A percentile compares a stretch with the other conserved stretches of the same genome.
Conservation (phyloP, 2,329 filamentous ascomycete species). For the Aspergillus unguis region DNA sequence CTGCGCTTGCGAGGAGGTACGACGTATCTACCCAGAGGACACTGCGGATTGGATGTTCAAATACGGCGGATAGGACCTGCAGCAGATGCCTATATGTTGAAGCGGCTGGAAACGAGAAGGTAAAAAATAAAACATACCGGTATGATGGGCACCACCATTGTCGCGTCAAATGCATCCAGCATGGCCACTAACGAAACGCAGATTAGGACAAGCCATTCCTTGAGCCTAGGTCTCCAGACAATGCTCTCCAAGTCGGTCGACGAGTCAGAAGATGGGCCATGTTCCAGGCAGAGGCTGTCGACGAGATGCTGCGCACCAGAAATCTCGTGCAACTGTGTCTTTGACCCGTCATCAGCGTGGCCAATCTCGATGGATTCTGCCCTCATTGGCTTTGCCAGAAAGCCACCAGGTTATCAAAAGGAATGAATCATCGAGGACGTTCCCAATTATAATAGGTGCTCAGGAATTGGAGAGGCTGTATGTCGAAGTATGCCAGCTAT, state of each 20-base stretch:
- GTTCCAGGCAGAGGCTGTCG: slow-evolving; percentile 2
- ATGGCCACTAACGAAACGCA: slow-evolving; percentile 45
- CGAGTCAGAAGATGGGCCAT: slow-evolving; percentile 8
- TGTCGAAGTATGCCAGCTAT: background rate
- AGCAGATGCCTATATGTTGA: slow-evolving; percentile 2
- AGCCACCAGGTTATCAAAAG: background rate
- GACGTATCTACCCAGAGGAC: slow-evolving; percentile 51
- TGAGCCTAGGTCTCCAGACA: slow-evolving; percentile 38
- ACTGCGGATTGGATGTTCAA: slow-evolving; percentile 34
- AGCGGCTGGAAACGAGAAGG: background rate
- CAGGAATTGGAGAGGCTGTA: background rate
- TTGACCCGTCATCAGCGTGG: slow-evolving; percentile 14
- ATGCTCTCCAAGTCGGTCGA: slow-evolving; percentile 13
- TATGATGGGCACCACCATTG: slow-evolving; percentile 46
- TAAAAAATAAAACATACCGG: slow-evolving; percentile 34
- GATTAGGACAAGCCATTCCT: slow-evolving; percentile 42
- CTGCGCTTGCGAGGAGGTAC: slow-evolving; percentile 42
- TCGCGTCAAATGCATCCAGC: slow-evolving; percentile 51
- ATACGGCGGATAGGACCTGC: slow-evolving; percentile 34
- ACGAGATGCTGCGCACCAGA: slow-evolving; percentile 11
- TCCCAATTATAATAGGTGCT: background rate
- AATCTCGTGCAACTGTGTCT: slow-evolving; percentile 8
- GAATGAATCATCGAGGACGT: slow-evolving; percentile 1
- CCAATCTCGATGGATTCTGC: slow-evolving; percentile 15
- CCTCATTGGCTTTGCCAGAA: slow-evolving; percentile 14